phyloP scores from a whole-genome alignment of 2,329 filamentous ascomycete genomes.

The Fusarium sp. region DNA sequence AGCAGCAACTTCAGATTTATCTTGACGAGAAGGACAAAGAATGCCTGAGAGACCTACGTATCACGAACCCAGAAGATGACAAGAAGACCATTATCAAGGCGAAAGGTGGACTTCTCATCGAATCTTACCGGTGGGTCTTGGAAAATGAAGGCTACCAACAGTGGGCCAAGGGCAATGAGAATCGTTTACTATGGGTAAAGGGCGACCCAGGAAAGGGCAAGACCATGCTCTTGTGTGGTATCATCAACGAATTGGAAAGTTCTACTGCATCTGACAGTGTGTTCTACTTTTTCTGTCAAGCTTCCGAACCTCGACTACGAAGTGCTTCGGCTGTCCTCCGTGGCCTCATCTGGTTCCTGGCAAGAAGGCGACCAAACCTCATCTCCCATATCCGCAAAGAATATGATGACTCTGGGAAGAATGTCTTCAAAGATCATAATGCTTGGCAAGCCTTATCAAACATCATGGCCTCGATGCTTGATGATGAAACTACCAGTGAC shows the following conservation, averaged over 20 bases:
- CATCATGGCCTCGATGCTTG: not conserved
- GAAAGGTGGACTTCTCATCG: not conserved
- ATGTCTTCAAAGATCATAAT: not conserved
- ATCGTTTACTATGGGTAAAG: not conserved
- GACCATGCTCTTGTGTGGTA: not conserved
- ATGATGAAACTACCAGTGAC: not conserved
- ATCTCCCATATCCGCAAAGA: not conserved
- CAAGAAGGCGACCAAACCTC: not conserved
- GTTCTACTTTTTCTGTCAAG: not conserved
- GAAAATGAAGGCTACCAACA: not conserved
- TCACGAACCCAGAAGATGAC: not conserved
- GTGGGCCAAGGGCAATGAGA: accelerated
- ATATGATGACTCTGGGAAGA: not conserved
- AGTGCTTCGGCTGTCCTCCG: not conserved
- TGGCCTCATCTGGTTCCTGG: not conserved
- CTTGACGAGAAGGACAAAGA: not conserved
- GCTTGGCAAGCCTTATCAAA: not conserved
- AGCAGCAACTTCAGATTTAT: not conserved
- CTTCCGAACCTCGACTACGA: not conserved
- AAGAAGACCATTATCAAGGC: accelerated
- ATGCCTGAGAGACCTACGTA: not conserved
- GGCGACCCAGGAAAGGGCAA: not conserved
- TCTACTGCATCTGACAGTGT: not conserved
- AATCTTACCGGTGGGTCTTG: not conserved
- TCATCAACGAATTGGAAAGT: not conserved